These are phyloP conservation scores for Candida pseudoviswanathii DNA, from an alignment of 1,139 yeast species.

Conservation along the genomic window DNA sequence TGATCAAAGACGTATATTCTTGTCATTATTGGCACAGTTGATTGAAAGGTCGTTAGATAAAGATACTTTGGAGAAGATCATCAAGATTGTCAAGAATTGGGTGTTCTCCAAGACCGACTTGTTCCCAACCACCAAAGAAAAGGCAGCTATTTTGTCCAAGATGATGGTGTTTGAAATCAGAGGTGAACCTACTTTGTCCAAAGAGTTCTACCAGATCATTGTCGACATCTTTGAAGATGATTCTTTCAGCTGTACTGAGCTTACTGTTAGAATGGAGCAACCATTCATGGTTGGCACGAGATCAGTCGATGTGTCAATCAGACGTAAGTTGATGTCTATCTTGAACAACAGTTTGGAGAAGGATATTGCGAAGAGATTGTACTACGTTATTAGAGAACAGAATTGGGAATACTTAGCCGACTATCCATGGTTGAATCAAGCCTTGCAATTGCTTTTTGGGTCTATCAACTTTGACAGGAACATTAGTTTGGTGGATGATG, in stretches of 20 bases:
- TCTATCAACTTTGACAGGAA: slow-evolving; percentile 59
- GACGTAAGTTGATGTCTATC: slow-evolving; percentile 79
- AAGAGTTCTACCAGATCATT: slow-evolving; percentile 81
- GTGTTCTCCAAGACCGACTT: slow-evolving; percentile 81
- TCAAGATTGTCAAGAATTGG: slow-evolving; percentile 83
- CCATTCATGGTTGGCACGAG: slow-evolving; percentile 95
- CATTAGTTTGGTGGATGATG: slow-evolving; percentile 47
- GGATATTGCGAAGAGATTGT: slow-evolving; percentile 76
- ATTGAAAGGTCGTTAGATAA: slow-evolving; percentile 87
- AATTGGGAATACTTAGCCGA: slow-evolving; percentile 96
- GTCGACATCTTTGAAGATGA: slow-evolving; percentile 88
- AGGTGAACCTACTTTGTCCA: slow-evolving; percentile 80
- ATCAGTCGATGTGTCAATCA: slow-evolving; percentile 71
- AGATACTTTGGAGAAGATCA: slow-evolving; percentile 71
- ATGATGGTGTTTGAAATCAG: slow-evolving; percentile 92
- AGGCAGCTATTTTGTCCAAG: slow-evolving; percentile 90
- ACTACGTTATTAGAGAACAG: slow-evolving; percentile 86
- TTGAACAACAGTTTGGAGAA: slow-evolving; percentile 79
- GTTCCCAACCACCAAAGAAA: slow-evolving; percentile 94
- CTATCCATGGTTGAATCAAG: slow-evolving; percentile 94
- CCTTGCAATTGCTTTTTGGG: slow-evolving; percentile 82
- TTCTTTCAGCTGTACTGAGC: slow-evolving; percentile 77
- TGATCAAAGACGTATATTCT: slow-evolving; percentile 88
- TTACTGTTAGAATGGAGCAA: slow-evolving; percentile 94
- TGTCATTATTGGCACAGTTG: slow-evolving; percentile 83